Percentiles rank a stretch among this genome's conserved stretches.
Evolutionary conservation across 2,329 filamentous ascomycete genomes (phyloP).

Genomic region (Verruconis gallopava): DNA sequence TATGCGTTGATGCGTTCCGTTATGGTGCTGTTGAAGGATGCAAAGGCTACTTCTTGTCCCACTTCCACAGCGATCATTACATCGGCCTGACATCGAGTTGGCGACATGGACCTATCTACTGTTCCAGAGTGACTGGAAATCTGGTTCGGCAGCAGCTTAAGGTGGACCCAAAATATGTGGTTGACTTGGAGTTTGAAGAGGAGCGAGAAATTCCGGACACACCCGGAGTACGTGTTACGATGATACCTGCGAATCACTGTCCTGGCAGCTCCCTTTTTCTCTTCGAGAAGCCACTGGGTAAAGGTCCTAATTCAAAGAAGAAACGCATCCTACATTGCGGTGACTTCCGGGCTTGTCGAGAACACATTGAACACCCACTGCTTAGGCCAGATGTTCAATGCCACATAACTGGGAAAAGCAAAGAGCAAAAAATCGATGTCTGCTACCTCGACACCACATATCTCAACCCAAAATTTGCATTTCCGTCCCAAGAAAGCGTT

Average conservation of each 20-base stretch:
- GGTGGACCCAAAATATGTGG: conserved; percentile 75
- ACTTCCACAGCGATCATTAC: conserved; percentile 98
- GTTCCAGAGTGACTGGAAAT: conserved; percentile 83
- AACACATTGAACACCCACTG: conserved; percentile 70
- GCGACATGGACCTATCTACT: conserved; percentile 92
- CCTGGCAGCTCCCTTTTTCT: conserved; percentile 89
- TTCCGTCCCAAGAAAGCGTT: conserved; percentile 79
- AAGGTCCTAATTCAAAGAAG: conserved; percentile 43
- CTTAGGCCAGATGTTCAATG: conserved; percentile 65
- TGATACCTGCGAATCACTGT: conserved; percentile 95
- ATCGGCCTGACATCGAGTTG: conserved; percentile 78
- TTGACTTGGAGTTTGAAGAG: conserved; percentile 74
- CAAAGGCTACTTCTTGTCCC: conserved; percentile 89
- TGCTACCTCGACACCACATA: conserved; percentile 98
- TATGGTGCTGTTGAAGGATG: conserved; percentile 90
- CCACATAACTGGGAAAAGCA: conserved; percentile 53
- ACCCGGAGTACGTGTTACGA: conserved; percentile 72
- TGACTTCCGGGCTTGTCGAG: conserved; percentile 82
- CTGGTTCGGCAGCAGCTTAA: conserved; percentile 75
- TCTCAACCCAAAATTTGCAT: conserved; percentile 87
- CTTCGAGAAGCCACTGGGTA: conserved; percentile 65
- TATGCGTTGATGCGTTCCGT: conserved; percentile 90
- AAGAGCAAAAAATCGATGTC: conserved; percentile 79
- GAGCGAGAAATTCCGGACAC: conserved; percentile 69
- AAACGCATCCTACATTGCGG: conserved; percentile 89